A percentile compares a stretch with the other conserved stretches of the same genome.
phyloP scores from a whole-genome alignment of 805 yeast genomes.

The Hanseniaspora nectarophila region DNA sequence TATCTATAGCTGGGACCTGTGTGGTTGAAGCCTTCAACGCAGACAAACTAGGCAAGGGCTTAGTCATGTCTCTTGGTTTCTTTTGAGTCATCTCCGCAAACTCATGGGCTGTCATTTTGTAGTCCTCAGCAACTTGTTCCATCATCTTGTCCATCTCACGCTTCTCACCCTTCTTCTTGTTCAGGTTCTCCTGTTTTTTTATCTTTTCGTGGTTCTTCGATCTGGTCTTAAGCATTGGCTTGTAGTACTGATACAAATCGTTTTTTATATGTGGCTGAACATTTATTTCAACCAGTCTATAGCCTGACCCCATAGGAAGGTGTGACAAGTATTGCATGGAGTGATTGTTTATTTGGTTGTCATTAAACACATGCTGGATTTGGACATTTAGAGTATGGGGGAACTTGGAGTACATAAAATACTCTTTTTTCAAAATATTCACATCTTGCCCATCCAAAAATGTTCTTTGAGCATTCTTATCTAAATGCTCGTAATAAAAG shows the following conservation, averaged over 20 bases:
- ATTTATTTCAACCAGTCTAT: slow-evolving; percentile 75
- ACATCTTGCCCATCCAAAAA: slow-evolving; percentile 72
- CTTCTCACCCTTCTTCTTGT: slow-evolving; percentile 10
- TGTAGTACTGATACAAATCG: slow-evolving; percentile 7
- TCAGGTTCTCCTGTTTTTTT: slow-evolving; percentile 9
- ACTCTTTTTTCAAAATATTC: slow-evolving; percentile 53
- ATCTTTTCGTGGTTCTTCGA: slow-evolving; percentile 6
- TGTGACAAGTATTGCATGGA: slow-evolving; percentile 52
- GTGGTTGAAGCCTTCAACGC: neutral
- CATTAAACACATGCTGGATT: slow-evolving; percentile 60
- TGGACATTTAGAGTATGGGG: slow-evolving; percentile 54
- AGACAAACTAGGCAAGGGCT: neutral
- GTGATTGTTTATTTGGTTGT: slow-evolving; percentile 27
- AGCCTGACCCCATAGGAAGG: slow-evolving; percentile 71
- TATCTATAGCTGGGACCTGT: neutral
- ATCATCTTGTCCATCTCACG: neutral
- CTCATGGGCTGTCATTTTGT: slow-evolving; percentile 2
- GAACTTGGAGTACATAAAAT: slow-evolving; percentile 48
- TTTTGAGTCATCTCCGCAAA: neutral
- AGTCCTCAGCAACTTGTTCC: slow-evolving; percentile 6
- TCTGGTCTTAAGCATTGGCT: slow-evolving; percentile 1
- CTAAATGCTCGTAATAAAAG: slow-evolving; percentile 69
- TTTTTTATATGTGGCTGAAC: slow-evolving; percentile 37
- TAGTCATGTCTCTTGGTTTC: neutral
- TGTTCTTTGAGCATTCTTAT: slow-evolving; percentile 52